Percentiles rank a stretch among this genome's conserved stretches.
Conservation (phyloP, 163 green algal species). For the Coccomyxa subellipsoidea region DNA sequence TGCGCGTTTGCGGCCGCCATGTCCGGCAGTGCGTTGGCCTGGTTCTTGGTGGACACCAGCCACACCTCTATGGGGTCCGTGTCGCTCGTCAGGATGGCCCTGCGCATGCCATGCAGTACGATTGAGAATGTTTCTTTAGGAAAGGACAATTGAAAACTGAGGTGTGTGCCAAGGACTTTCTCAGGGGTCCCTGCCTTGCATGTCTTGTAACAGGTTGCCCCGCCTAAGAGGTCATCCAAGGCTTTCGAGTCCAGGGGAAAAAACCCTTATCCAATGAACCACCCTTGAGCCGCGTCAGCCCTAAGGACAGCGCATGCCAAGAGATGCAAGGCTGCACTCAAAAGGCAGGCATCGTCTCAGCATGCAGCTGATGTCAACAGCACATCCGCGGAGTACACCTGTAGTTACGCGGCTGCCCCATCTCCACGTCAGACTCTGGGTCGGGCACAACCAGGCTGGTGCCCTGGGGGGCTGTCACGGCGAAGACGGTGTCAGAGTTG, state of each 20-base stretch:
- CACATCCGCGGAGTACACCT: slow-evolving; percentile 6
- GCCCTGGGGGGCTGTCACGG: slow-evolving; percentile 81
- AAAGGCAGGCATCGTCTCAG: no score
- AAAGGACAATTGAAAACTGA: not conserved
- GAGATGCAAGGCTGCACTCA: no score
- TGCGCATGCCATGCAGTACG: slow-evolving; percentile 13
- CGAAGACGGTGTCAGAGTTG: slow-evolving; percentile 81
- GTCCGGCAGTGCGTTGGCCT: not conserved
- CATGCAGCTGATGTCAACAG: no score
- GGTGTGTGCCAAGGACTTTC: no score
- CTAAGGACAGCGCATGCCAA: no score
- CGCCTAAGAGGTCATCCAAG: no score
- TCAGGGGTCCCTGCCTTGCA: no score
- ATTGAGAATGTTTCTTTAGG: not conserved
- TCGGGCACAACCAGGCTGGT: slow-evolving; percentile 86
- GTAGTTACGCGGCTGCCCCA: not conserved
- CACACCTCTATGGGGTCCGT: slow-evolving; percentile 57
- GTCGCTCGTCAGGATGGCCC: slow-evolving; percentile 50
- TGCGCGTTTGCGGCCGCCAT: not conserved
- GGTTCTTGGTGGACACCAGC: slow-evolving; percentile 49
- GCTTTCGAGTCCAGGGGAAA: no score
- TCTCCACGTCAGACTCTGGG: slow-evolving; percentile 29
- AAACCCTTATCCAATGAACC: no score
- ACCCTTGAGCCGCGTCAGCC: no score
- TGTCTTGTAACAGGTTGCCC: no score